These are phyloP conservation scores for Rhizoclosmatium globosum DNA, from an alignment of 192 early-diverging fungal genomes.

Conservation along the genomic window DNA sequence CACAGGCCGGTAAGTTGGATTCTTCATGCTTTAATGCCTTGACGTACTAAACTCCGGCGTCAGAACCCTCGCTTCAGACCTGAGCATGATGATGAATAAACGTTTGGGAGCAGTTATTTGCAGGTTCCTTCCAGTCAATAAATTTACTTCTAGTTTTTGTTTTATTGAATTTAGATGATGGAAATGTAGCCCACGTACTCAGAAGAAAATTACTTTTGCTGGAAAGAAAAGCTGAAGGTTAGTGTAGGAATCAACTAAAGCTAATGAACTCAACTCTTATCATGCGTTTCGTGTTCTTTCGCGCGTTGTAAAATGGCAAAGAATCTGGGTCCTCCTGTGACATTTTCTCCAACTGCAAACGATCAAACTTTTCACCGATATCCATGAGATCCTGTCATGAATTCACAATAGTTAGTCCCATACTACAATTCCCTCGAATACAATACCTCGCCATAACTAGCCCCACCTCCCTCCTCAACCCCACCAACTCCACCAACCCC, in stretches of 20 bases:
- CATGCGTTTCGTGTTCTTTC: slow-evolving; percentile 57
- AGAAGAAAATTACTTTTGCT: not conserved
- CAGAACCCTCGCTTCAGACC: slow-evolving; percentile 21
- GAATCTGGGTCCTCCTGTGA: slow-evolving; percentile 66
- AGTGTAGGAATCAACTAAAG: not conserved
- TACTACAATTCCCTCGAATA: not conserved
- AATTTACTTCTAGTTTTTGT: not conserved
- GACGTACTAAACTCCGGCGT: too few species aligned
- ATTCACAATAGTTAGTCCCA: not conserved
- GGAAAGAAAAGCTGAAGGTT: not conserved
- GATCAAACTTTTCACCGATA: slow-evolving; percentile 69
- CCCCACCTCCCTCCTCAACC: slow-evolving; percentile 16
- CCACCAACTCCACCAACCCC: slow-evolving; percentile 46
- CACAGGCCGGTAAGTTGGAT: not conserved
- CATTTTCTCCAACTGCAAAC: slow-evolving; percentile 66
- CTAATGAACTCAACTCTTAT: slow-evolving; percentile 30
- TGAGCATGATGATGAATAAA: slow-evolving; percentile 22
- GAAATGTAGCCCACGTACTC: not conserved
- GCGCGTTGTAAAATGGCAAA: slow-evolving; percentile 65
- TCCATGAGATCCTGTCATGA: slow-evolving; percentile 60
- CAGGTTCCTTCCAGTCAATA: too few species aligned
- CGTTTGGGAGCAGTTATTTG: not conserved
- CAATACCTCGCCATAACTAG: slow-evolving; percentile 8
- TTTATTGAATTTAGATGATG: not conserved
- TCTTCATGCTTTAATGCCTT: not conserved